Conservation (phyloP, 1,139 yeast genomes). For the Saccharomyces pastorianus region DNA sequence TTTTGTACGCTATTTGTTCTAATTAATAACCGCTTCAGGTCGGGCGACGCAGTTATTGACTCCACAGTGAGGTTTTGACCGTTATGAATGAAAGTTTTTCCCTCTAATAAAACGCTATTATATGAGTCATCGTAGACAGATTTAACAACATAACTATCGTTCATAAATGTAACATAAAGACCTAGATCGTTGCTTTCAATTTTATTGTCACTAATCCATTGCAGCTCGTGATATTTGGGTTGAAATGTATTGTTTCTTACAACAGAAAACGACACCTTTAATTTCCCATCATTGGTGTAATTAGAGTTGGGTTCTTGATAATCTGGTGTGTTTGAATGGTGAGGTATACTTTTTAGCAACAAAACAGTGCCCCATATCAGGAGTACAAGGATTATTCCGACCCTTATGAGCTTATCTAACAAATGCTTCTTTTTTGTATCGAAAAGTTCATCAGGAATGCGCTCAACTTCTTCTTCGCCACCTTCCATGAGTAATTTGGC, state of each 20-base stretch:
- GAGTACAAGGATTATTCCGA: conserved; percentile 16
- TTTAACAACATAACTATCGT: conserved; percentile 29
- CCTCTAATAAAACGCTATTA: conserved; percentile 42
- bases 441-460: conserved; percentile 13
- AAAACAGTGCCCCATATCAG: conserved; percentile 24
- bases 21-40: conserved; percentile 48
- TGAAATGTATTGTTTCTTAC: conserved; percentile 45
- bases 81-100: conserved; percentile 38
- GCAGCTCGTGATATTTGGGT: conserved; percentile 46
- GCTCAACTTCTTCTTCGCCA: conserved; percentile 9
- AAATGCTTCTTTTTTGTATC: conserved; percentile 6
- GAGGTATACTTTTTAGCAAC: conserved; percentile 11
- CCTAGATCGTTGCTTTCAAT: conserved; percentile 31
- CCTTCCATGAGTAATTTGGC: background rate
- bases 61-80: conserved; percentile 42
- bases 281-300: conserved; percentile 17
- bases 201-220: conserved; percentile 52
- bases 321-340: background rate
- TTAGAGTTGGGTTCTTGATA: conserved; percentile 11
- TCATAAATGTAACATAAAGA: conserved; percentile 28
- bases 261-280: conserved; percentile 33
- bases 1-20: conserved; percentile 50
- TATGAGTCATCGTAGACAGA: conserved; percentile 40
- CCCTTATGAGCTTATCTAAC: conserved; percentile 10
- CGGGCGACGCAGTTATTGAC: conserved; percentile 53